Evolutionary conservation across 768 basidiomycete species (phyloP), one percentile per base, ranked within the genome.

Genomic region (Psilocybe sp.): DNA sequence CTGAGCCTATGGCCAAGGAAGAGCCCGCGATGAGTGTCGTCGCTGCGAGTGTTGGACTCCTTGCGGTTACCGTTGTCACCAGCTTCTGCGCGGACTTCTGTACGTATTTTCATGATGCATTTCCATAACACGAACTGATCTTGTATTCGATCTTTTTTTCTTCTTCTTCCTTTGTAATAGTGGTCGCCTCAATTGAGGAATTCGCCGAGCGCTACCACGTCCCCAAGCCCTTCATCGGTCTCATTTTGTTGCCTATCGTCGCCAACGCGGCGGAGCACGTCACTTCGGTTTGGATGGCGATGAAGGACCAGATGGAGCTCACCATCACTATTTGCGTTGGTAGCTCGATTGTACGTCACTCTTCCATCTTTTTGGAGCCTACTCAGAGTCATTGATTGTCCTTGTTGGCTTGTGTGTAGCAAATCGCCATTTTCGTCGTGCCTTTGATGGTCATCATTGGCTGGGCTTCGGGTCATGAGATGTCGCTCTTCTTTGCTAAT

Each of bases 121-220:
- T 8, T 33, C 18, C 4, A 4, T 12, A 9, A 1, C 7, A 10
- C 10, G n/a, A 33, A n/a, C n/a, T 48, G 20, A 11, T 1, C 3
- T n/a, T 16, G 14, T n/a, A 13, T 44, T 19, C 11, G 15, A 3
- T 31, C 19, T 47, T 50, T 14, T 42, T 19, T 16, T 37, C 74
- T 40, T 19, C 44, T 23, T 3, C 32, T 16, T 16, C 32, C 36
- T 14, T 47, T 23, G 14, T 40, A 14, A 15, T 19, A 91, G 89
- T 92, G 65, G 92, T 96, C 34, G 88, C 86, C 2, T 92, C 90
- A 3, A 96, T 97, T 55, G 94, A 96, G 64, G 92, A 95, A 64
- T 91, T 89, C 19, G 91, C 93, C 2, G 72, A 80, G 11, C 77
- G 87, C 36, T 93, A 91, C 66, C 64, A 77, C 47, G 88, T 97